Evolutionary conservation across 176 grass and related monocot genomes (phyloP).

Genomic region (Neostapfia colusana): DNA sequence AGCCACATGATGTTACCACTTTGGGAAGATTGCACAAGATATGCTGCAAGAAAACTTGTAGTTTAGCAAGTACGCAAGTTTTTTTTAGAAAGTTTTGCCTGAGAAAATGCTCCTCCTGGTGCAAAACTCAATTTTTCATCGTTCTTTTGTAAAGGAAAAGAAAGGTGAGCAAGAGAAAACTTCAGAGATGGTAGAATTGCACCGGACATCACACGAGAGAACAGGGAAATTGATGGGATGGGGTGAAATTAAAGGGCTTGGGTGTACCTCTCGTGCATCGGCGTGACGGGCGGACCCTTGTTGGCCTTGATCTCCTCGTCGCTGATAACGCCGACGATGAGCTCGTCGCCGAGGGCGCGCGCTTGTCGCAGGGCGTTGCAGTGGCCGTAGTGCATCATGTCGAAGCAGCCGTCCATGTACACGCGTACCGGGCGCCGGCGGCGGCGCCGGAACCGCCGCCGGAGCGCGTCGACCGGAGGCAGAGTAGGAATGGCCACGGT

Average conservation of each 20-base stretch:
- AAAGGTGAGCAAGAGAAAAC: too few species aligned
- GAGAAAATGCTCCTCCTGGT: neutral
- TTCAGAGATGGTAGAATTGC: too few species aligned
- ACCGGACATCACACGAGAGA: neutral
- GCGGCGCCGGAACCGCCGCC: conserved; percentile 33
- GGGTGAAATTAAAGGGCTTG: neutral
- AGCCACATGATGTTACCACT: neutral
- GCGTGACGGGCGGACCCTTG: conserved; percentile 83
- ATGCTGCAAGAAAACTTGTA: neutral
- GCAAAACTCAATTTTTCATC: too few species aligned
- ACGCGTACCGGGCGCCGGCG: conserved; percentile 80
- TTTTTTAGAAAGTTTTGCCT: neutral
- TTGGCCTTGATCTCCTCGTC: conserved; percentile 84
- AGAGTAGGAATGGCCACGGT: conserved; percentile 16
- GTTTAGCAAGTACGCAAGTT: neutral
- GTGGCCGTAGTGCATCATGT: conserved; percentile 99
- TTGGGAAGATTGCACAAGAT: neutral
- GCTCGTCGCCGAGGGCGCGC: conserved; percentile 70
- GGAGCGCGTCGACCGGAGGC: conserved; percentile 15
- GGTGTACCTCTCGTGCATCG: conserved; percentile 64
- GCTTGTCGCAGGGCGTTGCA: conserved; percentile 90
- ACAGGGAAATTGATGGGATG: neutral
- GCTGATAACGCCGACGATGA: conserved; percentile 75
- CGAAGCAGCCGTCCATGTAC: conserved; percentile 97
- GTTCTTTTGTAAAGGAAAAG: too few species aligned